Base-by-base conservation (phyloP, 192 early-diverging fungal species). In the Coemansia sp. region DNA sequence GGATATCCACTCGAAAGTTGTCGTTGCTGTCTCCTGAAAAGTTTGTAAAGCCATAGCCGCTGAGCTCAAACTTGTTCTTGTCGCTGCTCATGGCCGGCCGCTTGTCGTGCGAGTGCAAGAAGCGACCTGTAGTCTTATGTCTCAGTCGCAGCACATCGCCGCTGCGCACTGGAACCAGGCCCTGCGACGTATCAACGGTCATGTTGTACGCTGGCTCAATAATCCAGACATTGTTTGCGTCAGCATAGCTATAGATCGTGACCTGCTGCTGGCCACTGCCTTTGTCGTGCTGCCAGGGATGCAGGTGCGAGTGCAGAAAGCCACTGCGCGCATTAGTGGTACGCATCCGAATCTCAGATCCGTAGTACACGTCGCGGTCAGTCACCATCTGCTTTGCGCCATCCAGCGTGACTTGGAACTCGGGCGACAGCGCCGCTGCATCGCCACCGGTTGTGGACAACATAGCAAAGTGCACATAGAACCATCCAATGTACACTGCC, bases 1-100 rank as follows among this genome's bases (percentile, higher is more conserved):
- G 67, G 51, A 94, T 89, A 27, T 93, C 91, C 4, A 98, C 69
- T 19, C 82, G 75, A 84, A 93, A 98, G 75, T 91, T 83, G 77
- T 98, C 96, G 65, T 98, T 98, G 41, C 86, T 76, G 76, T 98
- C 96, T 32, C 96, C 95, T 3, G 75, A 59, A 75, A 90, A 93
- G 10, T 82, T 84, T 3, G 73, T 55, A 57, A 84, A 91, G 2
- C 91, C 91, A 66, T 92, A 92, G 21, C 73, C 88, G 70, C 85
- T 82, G 19, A 90, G 85, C 80, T 91, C 88, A 64, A 90, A 89
- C 60, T 89, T 86, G 47, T 87, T 80, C 50, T 91, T 87, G 15
- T 78, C 76, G 41, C 83, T 84, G 14, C 85, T 85, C 10, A 91
- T 38, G 29, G 92, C 88, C 21, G 90, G 77, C 58, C 82, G 74